phyloP scores from a whole-genome alignment of 116 monocot species.

The Thalassia testudinum region DNA sequence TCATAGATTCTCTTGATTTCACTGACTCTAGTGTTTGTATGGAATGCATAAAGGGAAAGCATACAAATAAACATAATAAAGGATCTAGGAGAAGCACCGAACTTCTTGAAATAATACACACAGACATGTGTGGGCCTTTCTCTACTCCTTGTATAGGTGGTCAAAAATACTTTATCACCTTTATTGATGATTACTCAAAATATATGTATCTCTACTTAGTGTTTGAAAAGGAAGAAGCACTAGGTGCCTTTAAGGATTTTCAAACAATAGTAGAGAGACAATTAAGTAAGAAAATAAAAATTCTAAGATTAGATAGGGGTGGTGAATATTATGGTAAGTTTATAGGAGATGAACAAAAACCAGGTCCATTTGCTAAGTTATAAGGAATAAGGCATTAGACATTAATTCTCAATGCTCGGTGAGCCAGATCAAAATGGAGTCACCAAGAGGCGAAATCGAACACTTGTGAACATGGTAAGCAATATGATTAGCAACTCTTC shows the following conservation, averaged over 20 bases:
- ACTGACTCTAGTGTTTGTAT: conserved; percentile 6
- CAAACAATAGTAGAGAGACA: conserved; percentile 7
- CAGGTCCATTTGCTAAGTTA: conserved; percentile 6
- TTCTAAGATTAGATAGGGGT: conserved; percentile 3
- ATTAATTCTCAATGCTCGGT: conserved; percentile 5
- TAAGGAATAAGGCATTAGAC: conserved; percentile 1
- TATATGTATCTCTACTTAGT: conserved; percentile 8
- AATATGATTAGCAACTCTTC: conserved; percentile 6
- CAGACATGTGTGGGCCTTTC: conserved; percentile 1
- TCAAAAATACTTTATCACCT: conserved; percentile 10
- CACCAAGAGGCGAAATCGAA: conserved; percentile 4
- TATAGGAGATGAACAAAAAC: background rate
- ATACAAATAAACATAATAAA: conserved; percentile 5
- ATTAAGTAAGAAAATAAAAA: conserved; percentile 3
- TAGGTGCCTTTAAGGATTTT: conserved; percentile 4
- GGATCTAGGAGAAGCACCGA: background rate
- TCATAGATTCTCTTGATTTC: conserved; percentile 5
- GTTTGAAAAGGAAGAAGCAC: conserved; percentile 1
- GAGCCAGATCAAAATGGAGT: conserved; percentile 4
- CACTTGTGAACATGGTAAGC: conserved; percentile 3
- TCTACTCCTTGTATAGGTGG: background rate
- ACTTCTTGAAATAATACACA: conserved; percentile 1
- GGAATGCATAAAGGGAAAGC: conserved; percentile 7
- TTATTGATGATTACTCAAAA: conserved; percentile 2
- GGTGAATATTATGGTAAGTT: conserved; percentile 7